phyloP scores from a whole-genome alignment of 164 flowering plant species.

The Nymphaea thermarum region DNA sequence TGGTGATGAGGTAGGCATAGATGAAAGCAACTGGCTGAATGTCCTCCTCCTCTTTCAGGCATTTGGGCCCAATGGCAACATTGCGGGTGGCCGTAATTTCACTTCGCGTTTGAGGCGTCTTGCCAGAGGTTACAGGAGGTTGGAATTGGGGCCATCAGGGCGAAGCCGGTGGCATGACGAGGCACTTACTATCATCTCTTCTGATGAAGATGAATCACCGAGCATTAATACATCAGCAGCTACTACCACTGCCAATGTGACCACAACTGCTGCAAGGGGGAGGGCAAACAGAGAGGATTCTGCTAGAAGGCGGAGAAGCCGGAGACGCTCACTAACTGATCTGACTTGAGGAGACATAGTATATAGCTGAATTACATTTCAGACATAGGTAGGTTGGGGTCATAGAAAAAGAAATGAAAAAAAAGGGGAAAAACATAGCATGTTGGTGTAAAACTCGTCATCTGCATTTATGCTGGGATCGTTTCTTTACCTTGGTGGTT shows the following conservation, averaged over 20 bases:
- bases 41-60: conserved; percentile 49
- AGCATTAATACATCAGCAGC: not conserved
- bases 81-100: conserved; percentile 7
- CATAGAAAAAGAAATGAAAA: not conserved
- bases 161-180: not conserved
- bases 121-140: conserved; percentile 15
- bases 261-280: not conserved
- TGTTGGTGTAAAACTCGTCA: not conserved
- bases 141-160: conserved; percentile 7
- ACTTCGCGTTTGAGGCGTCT: conserved; percentile 29
- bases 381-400: not conserved
- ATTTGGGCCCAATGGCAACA: conserved; percentile 34
- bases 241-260: not conserved
- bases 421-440: not conserved
- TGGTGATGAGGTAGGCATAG: conserved; percentile 22
- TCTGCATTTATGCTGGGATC: not conserved
- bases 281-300: not conserved
- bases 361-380: not conserved
- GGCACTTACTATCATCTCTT: not conserved
- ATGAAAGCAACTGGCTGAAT: conserved; percentile 27
- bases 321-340: not conserved
- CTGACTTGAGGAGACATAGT: not conserved
- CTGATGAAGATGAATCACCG: not conserved
- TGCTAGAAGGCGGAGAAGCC: not conserved
- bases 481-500: no score